phyloP scores from a whole-genome alignment of 78 protist species.

The Andalucia godoyi region DNA sequence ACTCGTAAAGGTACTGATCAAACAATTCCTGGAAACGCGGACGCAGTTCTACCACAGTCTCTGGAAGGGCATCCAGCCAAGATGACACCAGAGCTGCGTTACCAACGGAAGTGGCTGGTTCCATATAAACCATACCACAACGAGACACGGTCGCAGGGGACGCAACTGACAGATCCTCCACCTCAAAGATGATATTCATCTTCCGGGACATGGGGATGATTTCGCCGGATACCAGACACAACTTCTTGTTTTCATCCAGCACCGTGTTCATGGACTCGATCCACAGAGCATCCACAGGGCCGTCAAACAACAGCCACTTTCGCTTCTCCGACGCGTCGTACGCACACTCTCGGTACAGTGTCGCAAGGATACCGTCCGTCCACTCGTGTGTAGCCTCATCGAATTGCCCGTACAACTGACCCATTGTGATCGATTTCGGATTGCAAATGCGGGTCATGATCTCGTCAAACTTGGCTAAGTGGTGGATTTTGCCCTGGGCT shows the following conservation, averaged over 20 bases:
- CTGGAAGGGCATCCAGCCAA: constrained; percentile 35
- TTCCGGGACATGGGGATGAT: constrained; percentile 51
- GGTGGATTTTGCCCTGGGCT: constrained; percentile 30
- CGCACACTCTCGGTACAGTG: constrained; percentile 2
- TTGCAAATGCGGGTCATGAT: constrained; percentile 22
- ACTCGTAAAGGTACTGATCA: not conserved
- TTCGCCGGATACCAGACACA: constrained; percentile 78
- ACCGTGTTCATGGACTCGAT: constrained; percentile 91
- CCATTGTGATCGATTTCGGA: constrained; percentile 72
- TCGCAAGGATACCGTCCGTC: constrained; percentile 73
- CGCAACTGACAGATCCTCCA: constrained; percentile 74
- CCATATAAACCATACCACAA: constrained; percentile 76
- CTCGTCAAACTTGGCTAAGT: not conserved
- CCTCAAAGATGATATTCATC: constrained; percentile 77
- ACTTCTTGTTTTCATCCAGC: constrained; percentile 89
- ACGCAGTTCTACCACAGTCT: not conserved
- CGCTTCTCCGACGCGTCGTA: not conserved
- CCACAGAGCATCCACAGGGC: constrained; percentile 90
- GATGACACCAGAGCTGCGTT: constrained; percentile 17
- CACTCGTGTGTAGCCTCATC: constrained; percentile 75
- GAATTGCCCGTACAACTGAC: constrained; percentile 73
- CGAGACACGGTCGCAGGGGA: constrained; percentile 81
- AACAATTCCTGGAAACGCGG: not conserved
- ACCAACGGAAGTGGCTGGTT: constrained; percentile 36
- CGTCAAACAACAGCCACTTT: constrained; percentile 75